Conservation (phyloP, 1,284 basidiomycete species). For the Entoloma clypeatum region DNA sequence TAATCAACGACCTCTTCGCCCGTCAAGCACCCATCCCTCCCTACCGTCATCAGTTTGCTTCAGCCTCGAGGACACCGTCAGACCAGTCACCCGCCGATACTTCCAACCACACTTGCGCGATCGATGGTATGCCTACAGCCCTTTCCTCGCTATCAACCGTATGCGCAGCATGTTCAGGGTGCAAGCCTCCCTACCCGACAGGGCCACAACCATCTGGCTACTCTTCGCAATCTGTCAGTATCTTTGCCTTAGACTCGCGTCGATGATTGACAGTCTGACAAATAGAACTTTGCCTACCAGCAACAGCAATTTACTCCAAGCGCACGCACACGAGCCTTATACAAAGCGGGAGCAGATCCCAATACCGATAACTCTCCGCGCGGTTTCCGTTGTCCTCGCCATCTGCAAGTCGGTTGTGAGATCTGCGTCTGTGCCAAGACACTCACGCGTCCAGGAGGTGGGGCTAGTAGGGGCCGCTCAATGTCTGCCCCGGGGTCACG, state of each 20-base stretch:
- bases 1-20: conserved; percentile 77
- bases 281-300: too few relatives aligned
- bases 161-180: conserved; percentile 9
- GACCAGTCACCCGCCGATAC: conserved; percentile 20
- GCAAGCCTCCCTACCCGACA: conserved; percentile 3
- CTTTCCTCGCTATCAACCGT: conserved; percentile 17
- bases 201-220: conserved; percentile 8
- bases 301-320: conserved; percentile 24
- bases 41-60: conserved; percentile 42
- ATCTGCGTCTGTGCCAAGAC: conserved; percentile 65
- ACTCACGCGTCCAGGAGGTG: conserved; percentile 22
- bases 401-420: conserved; percentile 65
- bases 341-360: conserved; percentile 59
- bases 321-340: conserved; percentile 47
- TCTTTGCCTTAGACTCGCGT: conserved; percentile 5
- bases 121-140: conserved; percentile 21
- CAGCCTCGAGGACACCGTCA: conserved; percentile 25
- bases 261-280: conserved; percentile 8
- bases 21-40: conserved; percentile 57
- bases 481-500: conserved; percentile 15
- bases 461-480: conserved; percentile 13
- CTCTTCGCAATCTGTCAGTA: conserved; percentile 15
- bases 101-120: conserved; percentile 8
- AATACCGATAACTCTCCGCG: conserved; percentile 60
- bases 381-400: conserved; percentile 63